A percentile compares a stretch with the other conserved stretches of the same genome.
These are phyloP conservation scores for Trichosporon sp. DNA, from an alignment of 1,284 basidiomycete genomes.

Conservation along the genomic window DNA sequence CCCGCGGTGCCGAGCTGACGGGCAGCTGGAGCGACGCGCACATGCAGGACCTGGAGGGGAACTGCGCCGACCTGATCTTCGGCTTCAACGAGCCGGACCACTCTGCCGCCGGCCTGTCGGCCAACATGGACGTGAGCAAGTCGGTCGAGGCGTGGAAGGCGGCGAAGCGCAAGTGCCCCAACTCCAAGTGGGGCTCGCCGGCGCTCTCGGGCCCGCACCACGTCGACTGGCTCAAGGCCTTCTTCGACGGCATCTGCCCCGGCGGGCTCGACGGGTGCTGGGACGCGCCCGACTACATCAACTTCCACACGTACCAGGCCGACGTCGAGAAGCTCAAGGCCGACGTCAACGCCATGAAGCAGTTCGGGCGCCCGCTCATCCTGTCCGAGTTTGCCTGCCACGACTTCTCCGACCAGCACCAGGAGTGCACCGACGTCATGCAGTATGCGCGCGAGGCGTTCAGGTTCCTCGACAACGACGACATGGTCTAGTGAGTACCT, in stretches of 20 bases:
- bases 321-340: constrained; percentile 30
- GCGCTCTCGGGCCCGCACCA: constrained; percentile 26
- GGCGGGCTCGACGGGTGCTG: constrained; percentile 22
- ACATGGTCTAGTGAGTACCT: neutral
- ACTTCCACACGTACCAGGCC: constrained; percentile 40
- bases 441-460: neutral
- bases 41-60: neutral
- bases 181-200: constrained; percentile 18
- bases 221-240: constrained; percentile 30
- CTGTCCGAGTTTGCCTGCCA: constrained; percentile 35
- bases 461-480: neutral
- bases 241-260: constrained; percentile 5
- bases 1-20: neutral
- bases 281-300: constrained; percentile 32
- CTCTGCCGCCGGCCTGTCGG: neutral
- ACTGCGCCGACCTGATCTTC: neutral
- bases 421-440: neutral
- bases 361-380: constrained; percentile 30
- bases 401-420: neutral
- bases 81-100: constrained; percentile 12
- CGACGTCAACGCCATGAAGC: constrained; percentile 23
- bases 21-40: neutral
- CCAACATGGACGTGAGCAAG: neutral
- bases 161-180: neutral
- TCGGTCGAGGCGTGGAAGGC: neutral